Percentiles rank a stretch among this genome's conserved stretches.
These are phyloP conservation scores for Leccinum disarticulatum DNA, from an alignment of 768 basidiomycete genomes.

Conservation along the genomic window DNA sequence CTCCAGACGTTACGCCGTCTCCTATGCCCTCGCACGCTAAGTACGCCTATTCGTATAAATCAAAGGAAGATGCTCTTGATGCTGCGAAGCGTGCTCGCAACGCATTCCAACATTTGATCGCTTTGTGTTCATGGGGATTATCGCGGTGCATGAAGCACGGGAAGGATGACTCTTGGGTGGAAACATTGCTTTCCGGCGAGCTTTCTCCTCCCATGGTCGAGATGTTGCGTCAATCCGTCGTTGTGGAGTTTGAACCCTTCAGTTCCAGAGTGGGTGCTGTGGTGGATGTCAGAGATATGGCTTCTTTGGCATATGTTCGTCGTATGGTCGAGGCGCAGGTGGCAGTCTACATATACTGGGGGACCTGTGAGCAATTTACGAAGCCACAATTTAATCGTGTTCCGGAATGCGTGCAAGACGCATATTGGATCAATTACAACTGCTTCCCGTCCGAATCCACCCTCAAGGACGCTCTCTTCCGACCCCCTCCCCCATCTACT, in stretches of 20 bases:
- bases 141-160: not conserved
- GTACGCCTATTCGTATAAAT: not conserved
- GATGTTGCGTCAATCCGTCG: not conserved
- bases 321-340: not conserved
- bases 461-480: not conserved
- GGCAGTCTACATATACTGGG: conserved; percentile 1
- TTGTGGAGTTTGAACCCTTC: not conserved
- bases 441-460: not conserved
- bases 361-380: not conserved
- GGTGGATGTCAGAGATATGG: not conserved
- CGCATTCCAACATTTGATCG: not conserved
- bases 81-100: not conserved
- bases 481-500: not conserved
- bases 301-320: not conserved
- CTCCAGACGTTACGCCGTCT: not conserved
- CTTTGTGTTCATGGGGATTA: not conserved
- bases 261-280: not conserved
- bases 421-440: not conserved
- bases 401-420: not conserved
- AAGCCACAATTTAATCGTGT: not conserved
- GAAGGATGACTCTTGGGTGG: not conserved
- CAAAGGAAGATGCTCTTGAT: not conserved
- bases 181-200: not conserved
- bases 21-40: not conserved
- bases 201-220: not conserved